Conservation (phyloP, 768 basidiomycete species). For the Boletus subparvulus region DNA sequence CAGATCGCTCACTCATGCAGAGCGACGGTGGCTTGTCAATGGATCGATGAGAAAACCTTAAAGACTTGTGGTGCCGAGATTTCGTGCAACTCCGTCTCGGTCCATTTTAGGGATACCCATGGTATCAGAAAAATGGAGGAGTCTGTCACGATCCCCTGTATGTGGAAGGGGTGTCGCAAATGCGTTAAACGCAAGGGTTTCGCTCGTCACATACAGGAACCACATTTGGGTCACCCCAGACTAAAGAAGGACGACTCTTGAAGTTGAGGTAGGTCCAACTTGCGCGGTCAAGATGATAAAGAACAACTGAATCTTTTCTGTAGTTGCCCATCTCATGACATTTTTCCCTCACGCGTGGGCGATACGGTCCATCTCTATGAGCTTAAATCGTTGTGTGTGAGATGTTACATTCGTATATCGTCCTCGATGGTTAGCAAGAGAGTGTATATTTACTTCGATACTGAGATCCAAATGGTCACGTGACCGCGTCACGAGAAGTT, state of each 20-base stretch:
- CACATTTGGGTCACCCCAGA: conserved; percentile 2
- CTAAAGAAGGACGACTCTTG: neutral
- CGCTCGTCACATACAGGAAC: neutral
- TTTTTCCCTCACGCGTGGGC: neutral
- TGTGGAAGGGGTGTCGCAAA: neutral
- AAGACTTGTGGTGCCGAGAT: neutral
- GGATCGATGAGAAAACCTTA: neutral
- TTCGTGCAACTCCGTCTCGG: neutral
- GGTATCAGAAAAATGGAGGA: neutral
- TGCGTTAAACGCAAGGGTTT: neutral
- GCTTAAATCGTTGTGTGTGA: no score
- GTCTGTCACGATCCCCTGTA: rapidly evolving
- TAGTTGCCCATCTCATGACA: neutral
- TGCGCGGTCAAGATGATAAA: neutral
- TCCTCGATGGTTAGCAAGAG: no score
- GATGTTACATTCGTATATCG: no score
- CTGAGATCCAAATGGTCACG: conserved; percentile 13
- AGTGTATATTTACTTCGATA: no score
- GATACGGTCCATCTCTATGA: neutral
- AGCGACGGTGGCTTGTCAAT: neutral
- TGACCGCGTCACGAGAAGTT: conserved; percentile 15
- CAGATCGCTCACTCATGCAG: neutral
- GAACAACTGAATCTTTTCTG: neutral
- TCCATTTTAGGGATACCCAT: neutral
- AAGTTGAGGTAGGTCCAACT: neutral